Evolutionary conservation across 805 yeast genomes (phyloP), one percentile per base, ranked within the genome.

Genomic region (Yarrowia osloensis): DNA sequence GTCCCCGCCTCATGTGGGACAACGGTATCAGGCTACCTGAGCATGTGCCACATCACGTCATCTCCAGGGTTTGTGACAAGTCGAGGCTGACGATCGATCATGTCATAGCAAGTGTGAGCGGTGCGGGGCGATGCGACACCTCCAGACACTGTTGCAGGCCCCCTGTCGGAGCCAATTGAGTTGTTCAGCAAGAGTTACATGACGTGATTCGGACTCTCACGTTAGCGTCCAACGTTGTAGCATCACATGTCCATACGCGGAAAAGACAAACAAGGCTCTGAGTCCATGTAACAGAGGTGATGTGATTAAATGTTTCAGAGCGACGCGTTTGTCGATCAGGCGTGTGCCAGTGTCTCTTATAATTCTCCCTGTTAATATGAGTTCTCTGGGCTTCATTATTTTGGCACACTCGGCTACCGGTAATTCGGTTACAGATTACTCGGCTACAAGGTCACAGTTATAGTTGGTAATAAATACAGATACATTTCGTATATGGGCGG

Each of bases 1-100:
- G 24, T 35, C 44, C 61, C 44, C 59, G 59, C 59, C 44, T 54
- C 61, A 54, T 54, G 61, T 52, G 42, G 31, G 44, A 35, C 61
- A 54, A 54, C 61, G 61, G 44, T 54, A 54, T 54, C 61, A 35
- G 44, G 44, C 44, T 54, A 37, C 44, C 5, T 54, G 44, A 11
- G 33, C 61, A 54, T 54, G 61, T 54, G 61, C 61, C 61, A 54
- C 44, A 54, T 54, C 61, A 54, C 61, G 61, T 54, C 61, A 54
- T 54, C 9, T 22, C 3, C 21, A 33, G 11, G 40, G 26, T 22
- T 54, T 29, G 11, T 21, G 28, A 31, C 26, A 26, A 21, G 15
- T 21, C 26, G 22, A 7, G 21, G 15, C 15, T 46, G 50, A 17
- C 17, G 50, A 26, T 46, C 22, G 12, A 11, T 44, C 39, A 35